Evolutionary conservation across 148 eudicot species (phyloP), one percentile per base, ranked within the genome.

Genomic region (Nepenthes gracilis): DNA sequence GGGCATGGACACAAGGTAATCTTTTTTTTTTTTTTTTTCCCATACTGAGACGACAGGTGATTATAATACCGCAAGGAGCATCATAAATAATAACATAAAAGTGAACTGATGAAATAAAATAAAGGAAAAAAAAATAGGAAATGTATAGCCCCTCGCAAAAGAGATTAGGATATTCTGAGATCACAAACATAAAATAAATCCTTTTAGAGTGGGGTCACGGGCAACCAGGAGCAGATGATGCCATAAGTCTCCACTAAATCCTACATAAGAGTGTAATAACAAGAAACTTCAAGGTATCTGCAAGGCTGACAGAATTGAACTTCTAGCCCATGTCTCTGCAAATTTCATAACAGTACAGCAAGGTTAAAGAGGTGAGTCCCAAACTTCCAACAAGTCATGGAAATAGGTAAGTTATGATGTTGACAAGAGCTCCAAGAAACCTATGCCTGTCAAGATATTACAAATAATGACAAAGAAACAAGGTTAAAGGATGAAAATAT

Each of bases 311-410:
- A 12, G 8, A 12, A 12, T n/a, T 13, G 55, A 52, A 12, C 32
- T 52, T 52, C 32, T 1, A 52, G 6, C 64, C 75, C 73, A 62
- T 59, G 74, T 78, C 81, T 81, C 96, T 91, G 97, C 97, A 91
- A 81, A 81, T 77, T 75, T 76, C 76, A 82, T 63, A 87, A 90
- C 86, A 90, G 81, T 67, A 87, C 86, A 81, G 83, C 88, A 87
- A 87, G 89, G 84, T 87, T 83, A 90, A 52, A 86, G 85, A 75
- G 75, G 97, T 90, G 89, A 90, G 92, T 80, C 91, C 72, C 78
- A 90, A 83, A 90, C 95, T 82, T 84, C 95, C 88, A 86, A 86
- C 83, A 82, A 78, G 78, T 73, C 83, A 82, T 76, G 79, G 82
- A 78, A 76, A 77, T 77, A 88, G 77, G 79, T 80, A 81, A 83